Evolutionary conservation across 805 yeast species (phyloP).

Genomic region (Suhomyces sp.): DNA sequence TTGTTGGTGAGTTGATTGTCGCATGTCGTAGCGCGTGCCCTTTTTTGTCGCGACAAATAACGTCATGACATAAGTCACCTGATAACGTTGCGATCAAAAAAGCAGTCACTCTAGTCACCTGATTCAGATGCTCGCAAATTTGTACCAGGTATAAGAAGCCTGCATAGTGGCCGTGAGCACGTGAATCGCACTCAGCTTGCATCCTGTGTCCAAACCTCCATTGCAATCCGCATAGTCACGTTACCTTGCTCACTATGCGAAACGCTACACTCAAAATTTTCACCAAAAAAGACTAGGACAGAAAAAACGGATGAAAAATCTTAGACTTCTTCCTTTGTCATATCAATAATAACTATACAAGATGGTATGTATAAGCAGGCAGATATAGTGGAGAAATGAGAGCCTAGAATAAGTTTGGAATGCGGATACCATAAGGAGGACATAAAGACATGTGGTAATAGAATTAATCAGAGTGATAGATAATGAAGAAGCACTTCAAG

Average conservation of each 20-base stretch:
- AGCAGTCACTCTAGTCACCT: conserved; percentile 8
- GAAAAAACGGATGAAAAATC: conserved; percentile 4
- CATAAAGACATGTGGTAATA: no score
- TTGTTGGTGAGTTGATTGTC: conserved; percentile 2
- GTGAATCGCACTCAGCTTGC: no score
- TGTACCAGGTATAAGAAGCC: no score
- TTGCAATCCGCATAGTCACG: no score
- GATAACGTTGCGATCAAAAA: background rate
- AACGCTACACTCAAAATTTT: conserved; percentile 7
- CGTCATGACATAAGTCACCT: background rate
- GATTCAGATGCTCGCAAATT: no score
- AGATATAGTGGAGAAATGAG: no score
- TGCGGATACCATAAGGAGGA: no score
- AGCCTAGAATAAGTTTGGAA: no score
- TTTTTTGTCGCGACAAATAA: background rate
- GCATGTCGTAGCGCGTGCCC: background rate
- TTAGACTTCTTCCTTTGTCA: conserved; percentile 7
- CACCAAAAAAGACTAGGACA: conserved; percentile 4
- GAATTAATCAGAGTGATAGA: no score
- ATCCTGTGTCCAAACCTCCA: no score
- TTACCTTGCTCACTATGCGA: conserved; percentile 2
- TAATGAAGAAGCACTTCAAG: no score
- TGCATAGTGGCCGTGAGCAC: no score
- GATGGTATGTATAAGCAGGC: conserved; percentile 33
- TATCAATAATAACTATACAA: conserved; percentile 26